These are phyloP conservation scores for Chrysanthemum makinoi DNA, from an alignment of 129 eudicot genomes.

Conservation along the genomic window DNA sequence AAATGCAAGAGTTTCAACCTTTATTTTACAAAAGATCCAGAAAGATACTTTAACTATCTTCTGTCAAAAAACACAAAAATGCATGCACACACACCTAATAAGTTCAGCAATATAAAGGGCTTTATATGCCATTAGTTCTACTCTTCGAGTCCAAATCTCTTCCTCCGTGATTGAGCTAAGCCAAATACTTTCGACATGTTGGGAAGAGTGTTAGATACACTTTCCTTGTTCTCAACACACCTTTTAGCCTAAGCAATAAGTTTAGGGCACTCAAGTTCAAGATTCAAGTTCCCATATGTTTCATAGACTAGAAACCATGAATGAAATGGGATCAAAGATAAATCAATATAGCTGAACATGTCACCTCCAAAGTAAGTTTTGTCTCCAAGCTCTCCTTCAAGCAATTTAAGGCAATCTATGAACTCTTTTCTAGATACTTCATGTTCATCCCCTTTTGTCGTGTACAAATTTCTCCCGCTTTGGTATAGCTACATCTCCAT, in stretches of 20 bases:
- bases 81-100: too few relatives aligned
- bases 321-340: constrained; percentile 41
- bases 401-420: constrained; percentile 31
- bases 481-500: constrained; percentile 29
- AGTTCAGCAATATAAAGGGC: too few relatives aligned
- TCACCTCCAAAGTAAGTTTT: constrained; percentile 53
- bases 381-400: constrained; percentile 52
- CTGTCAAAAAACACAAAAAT: not conserved
- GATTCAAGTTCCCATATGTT: constrained; percentile 39
- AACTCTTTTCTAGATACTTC: constrained; percentile 37
- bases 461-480: constrained; percentile 28
- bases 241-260: constrained; percentile 50
- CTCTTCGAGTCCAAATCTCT: constrained; percentile 22
- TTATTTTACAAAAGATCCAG: not conserved
- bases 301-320: constrained; percentile 49
- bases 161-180: constrained; percentile 20
- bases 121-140: constrained; percentile 15
- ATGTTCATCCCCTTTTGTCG: constrained; percentile 34
- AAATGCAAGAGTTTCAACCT: not conserved
- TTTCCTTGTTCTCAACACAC: constrained; percentile 43
- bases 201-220: constrained; percentile 42
- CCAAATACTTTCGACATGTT: constrained; percentile 26
- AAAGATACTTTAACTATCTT: constrained; percentile 4
- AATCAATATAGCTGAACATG: constrained; percentile 35
- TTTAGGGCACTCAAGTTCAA: constrained; percentile 49